Evolutionary conservation across 257 asterid genomes (phyloP).

Genomic region (Nicotiana paniculata): DNA sequence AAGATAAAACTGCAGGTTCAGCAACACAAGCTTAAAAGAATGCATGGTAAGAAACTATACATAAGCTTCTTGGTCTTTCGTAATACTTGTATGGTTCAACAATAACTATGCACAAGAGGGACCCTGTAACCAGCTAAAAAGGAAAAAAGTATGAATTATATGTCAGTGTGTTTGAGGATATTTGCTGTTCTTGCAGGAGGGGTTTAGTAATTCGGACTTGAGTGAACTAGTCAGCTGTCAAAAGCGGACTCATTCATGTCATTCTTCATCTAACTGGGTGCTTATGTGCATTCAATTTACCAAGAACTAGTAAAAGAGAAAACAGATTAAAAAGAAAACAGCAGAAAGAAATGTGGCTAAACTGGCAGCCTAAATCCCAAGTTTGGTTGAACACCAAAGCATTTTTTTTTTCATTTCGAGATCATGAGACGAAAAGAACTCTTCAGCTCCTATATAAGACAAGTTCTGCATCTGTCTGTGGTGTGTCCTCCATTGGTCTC

Average conservation of each 20-base stretch:
- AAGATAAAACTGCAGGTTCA: constrained; percentile 6
- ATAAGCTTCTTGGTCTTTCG: neutral
- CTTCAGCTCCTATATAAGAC: neutral
- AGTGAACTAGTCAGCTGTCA: neutral
- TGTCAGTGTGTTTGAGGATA: neutral
- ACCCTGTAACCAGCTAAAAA: neutral
- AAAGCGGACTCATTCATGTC: neutral
- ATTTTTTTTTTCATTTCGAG: too few species aligned
- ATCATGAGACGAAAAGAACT: too few species aligned
- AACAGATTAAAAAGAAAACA: too few species aligned
- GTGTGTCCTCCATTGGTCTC: neutral
- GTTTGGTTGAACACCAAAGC: neutral
- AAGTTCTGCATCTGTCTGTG: neutral
- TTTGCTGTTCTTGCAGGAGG: neutral
- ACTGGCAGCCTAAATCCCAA: neutral
- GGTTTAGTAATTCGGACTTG: neutral
- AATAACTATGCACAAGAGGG: neutral
- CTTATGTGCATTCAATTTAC: neutral
- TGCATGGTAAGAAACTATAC: neutral
- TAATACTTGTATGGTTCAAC: neutral
- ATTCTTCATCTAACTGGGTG: neutral
- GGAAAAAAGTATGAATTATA: neutral
- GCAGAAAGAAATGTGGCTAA: too few species aligned
- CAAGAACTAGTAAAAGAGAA: neutral
- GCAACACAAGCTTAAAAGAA: constrained; percentile 1